Percentiles rank a stretch among this genome's conserved stretches.
These are phyloP conservation scores for Stemphylium beticola DNA, from an alignment of 2,329 filamentous ascomycete genomes.

Conservation along the genomic window DNA sequence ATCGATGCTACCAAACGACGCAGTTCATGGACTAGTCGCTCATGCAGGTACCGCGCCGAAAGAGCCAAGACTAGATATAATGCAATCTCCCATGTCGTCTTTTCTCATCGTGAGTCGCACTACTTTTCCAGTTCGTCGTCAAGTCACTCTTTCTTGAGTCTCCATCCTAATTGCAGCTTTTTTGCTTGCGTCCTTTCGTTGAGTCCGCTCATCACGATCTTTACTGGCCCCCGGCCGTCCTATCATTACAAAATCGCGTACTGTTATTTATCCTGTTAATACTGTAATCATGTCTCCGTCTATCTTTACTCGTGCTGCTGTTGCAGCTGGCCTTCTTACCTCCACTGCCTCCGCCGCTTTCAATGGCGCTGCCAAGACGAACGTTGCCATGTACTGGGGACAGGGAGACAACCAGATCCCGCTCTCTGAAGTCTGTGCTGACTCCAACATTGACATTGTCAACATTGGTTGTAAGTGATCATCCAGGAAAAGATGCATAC, in stretches of 20 bases:
- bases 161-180: constrained; percentile 42
- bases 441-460: constrained; percentile 61
- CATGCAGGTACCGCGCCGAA: constrained; percentile 37
- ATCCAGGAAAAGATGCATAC: background rate
- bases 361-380: constrained; percentile 51
- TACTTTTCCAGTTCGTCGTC: constrained; percentile 25
- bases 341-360: constrained; percentile 51
- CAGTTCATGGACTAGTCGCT: constrained; percentile 21
- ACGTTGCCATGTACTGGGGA: constrained; percentile 63
- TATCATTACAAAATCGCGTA: constrained; percentile 43
- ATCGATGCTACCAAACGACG: constrained; percentile 33
- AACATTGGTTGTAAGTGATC: constrained; percentile 53
- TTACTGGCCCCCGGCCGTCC: constrained; percentile 50
- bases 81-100: constrained; percentile 39
- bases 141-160: constrained; percentile 42
- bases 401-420: constrained; percentile 59
- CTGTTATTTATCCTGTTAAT: constrained; percentile 29
- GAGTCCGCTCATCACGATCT: constrained; percentile 46
- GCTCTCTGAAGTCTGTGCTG: constrained; percentile 59
- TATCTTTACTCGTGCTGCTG: constrained; percentile 37
- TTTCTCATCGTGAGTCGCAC: constrained; percentile 27
- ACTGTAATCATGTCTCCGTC: constrained; percentile 47
- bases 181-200: constrained; percentile 65
- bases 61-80: constrained; percentile 27
- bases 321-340: constrained; percentile 44